Conservation (phyloP, 2,329 filamentous ascomycete genomes). For the Aspergillus proliferans region DNA sequence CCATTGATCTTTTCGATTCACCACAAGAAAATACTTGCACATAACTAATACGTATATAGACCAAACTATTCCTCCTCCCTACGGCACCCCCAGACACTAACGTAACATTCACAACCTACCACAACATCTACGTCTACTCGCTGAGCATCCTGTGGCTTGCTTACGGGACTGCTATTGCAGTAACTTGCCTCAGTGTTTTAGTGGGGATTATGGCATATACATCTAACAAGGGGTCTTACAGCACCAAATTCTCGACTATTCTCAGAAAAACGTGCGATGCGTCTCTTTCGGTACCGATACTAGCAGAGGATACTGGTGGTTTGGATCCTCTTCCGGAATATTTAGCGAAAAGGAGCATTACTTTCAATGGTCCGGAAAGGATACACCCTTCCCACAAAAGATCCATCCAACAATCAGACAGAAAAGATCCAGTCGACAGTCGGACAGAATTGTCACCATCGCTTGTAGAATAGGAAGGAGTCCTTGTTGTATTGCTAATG, state of each 20-base stretch:
- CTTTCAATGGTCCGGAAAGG: not conserved
- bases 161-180: not conserved
- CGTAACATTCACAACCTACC: not conserved
- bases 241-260: not conserved
- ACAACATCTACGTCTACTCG: not conserved
- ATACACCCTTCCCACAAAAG: not conserved
- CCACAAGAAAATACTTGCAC: too few species aligned
- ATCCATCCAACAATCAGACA: too few species aligned
- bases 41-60: not conserved
- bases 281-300: not conserved
- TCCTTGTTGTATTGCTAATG: too few species aligned
- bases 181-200: not conserved
- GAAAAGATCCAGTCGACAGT: too few species aligned
- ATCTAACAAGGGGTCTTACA: not conserved
- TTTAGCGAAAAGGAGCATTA: not conserved
- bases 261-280: not conserved
- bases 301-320: not conserved
- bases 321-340: not conserved
- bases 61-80: not conserved
- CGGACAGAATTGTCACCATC: too few species aligned
- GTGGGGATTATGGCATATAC: not conserved
- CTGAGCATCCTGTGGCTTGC: not conserved
- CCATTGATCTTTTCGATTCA: not conserved
- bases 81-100: not conserved
- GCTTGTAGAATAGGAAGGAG: too few species aligned